Evolutionary conservation across 2,329 filamentous ascomycete species (phyloP), one percentile per base, ranked within the genome.

Genomic region (Alternaria hordeiaustralica): DNA sequence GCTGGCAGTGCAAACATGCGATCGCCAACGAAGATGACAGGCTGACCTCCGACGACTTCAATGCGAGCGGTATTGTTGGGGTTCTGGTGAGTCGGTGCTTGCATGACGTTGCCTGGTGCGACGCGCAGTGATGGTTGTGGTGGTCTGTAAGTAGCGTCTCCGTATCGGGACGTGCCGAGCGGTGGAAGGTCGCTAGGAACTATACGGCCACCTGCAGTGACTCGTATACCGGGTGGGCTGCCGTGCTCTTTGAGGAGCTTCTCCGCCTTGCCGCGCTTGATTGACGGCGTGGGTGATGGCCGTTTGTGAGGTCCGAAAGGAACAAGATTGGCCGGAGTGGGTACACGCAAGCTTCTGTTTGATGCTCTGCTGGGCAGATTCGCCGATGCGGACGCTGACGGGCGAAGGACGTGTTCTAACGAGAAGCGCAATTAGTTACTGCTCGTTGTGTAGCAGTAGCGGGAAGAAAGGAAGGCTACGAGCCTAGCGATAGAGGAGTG

Each of bases 171-270:
- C 56, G 70, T 74, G 46, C 69, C 68, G 25, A 80, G 66, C n/a
- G 73, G 75, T 46, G 73, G 73, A 54, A 79, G 71, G 62, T 81
- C 84, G 55, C 80, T 84, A 13, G 84, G 83, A n/a, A 86, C 84
- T 64, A 86, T 82, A 18, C 83, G 81, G n/a, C 84, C 84, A 43
- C 84, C 84, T 64, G 84, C 84, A 53, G 84, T 86, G 46, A 86
- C 84, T 60, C 84, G 82, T 59, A 85, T 75, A 61, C 84, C 82
- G 21, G 82, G 82, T 36, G 84, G 84, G 41, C 84, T 85, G 58
- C 84, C 84, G 76, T 86, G 84, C 64, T 83, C 81, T 66, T 85
- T 84, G 71, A 85, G 81, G 45, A 86, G 80, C 45, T 78, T 80
- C 69, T 85, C 83, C 12, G 81, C 83, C 65, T 84, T 84, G 57